phyloP scores from a whole-genome alignment of 345 rosid genomes.

The Brassica juncea region DNA sequence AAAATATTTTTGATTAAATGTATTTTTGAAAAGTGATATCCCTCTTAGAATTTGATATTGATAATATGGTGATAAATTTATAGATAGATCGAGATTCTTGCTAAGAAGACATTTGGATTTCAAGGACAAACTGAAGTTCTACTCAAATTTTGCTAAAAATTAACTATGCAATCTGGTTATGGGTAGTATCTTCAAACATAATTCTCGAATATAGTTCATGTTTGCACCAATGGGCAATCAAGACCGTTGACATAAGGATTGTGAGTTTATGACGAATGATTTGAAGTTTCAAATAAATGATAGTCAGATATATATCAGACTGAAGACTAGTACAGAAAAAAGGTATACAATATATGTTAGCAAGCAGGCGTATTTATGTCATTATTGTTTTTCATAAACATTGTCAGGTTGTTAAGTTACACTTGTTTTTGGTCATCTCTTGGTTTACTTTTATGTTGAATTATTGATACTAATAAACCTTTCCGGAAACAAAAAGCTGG shows the following conservation, averaged over 20 bases:
- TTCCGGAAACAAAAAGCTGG: too few species aligned
- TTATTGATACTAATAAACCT: too few species aligned
- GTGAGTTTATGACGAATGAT: not conserved
- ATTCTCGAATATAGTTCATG: not conserved
- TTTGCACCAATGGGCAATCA: not conserved
- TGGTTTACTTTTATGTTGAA: too few species aligned
- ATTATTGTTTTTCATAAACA: not conserved
- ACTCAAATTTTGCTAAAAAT: not conserved
- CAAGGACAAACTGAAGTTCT: not conserved
- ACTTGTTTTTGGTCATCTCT: too few species aligned
- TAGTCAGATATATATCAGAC: not conserved
- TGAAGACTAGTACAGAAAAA: not conserved
- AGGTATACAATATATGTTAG: not conserved
- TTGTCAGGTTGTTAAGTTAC: not conserved
- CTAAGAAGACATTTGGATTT: not conserved
- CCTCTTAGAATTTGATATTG: conserved; percentile 29
- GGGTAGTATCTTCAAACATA: not conserved
- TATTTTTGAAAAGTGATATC: too few species aligned
- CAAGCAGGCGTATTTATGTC: not conserved
- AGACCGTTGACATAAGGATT: not conserved
- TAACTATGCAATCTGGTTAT: not conserved
- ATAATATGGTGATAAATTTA: not conserved
- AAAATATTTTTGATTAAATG: too few species aligned
- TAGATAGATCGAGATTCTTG: not conserved
- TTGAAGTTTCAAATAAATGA: not conserved